Conservation (phyloP, 192 early-diverging fungal species). For the Coemansia sp. region DNA sequence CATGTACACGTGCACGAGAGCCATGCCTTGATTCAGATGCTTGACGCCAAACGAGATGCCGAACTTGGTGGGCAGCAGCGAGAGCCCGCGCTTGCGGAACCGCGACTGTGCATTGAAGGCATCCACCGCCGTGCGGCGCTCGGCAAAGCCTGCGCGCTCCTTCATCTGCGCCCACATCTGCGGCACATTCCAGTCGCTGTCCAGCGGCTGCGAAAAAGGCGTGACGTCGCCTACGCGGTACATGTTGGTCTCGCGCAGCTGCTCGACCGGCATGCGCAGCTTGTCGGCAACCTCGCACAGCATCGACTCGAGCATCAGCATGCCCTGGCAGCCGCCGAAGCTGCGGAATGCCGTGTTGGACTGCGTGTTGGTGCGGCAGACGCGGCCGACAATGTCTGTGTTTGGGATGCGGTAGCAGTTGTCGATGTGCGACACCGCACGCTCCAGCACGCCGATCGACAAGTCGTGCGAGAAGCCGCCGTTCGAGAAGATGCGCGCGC, state of each 20-base stretch:
- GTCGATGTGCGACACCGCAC: conserved; percentile 74
- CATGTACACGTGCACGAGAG: conserved; percentile 81
- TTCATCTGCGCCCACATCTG: conserved; percentile 70
- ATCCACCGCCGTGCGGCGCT: conserved; percentile 61
- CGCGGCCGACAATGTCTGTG: conserved; percentile 63
- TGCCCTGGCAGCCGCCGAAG: conserved; percentile 86
- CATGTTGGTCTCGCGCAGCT: conserved; percentile 69
- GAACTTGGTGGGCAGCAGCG: conserved; percentile 83
- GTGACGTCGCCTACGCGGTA: conserved; percentile 73
- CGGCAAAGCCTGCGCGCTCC: conserved; percentile 55
- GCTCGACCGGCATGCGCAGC: conserved; percentile 64
- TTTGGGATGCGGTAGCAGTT: conserved; percentile 81
- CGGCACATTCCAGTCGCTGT: conserved; percentile 71
- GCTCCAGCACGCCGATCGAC: conserved; percentile 71
- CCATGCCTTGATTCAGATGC: conserved; percentile 81
- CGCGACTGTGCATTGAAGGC: conserved; percentile 71
- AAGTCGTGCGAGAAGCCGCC: conserved; percentile 70
- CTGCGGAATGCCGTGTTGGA: conserved; percentile 89
- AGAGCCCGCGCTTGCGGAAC: conserved; percentile 79
- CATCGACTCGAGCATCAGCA: conserved; percentile 78
- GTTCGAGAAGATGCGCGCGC: conserved; percentile 62
- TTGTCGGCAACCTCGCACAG: conserved; percentile 78
- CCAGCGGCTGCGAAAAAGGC: conserved; percentile 68
- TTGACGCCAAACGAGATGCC: conserved; percentile 77
- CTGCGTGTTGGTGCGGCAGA: conserved; percentile 82